phyloP scores from a whole-genome alignment of 495 filamentous ascomycete species.

The Neurospora africana region DNA sequence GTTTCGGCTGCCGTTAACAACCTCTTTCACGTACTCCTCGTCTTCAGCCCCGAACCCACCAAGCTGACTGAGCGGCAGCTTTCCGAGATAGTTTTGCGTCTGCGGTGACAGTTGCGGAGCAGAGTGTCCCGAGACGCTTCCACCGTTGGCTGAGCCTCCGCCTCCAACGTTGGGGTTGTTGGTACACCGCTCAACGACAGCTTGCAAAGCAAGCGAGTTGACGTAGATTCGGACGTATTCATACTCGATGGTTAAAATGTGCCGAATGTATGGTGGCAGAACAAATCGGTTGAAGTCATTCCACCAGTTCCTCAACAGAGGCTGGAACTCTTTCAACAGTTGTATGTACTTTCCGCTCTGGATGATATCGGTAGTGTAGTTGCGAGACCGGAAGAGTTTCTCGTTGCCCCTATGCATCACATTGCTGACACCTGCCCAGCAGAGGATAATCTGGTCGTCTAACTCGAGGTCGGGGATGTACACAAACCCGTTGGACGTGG shows the following conservation, averaged over 20 bases:
- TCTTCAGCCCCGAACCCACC: constrained; percentile 49
- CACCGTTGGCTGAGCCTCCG: constrained; percentile 27
- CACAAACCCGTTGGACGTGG: constrained; percentile 41
- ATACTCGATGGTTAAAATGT: constrained; percentile 82
- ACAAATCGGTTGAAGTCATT: constrained; percentile 59
- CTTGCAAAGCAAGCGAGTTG: constrained; percentile 87
- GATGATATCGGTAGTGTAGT: constrained; percentile 78
- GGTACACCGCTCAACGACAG: constrained; percentile 87
- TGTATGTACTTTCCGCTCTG: constrained; percentile 70
- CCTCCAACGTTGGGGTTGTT: constrained; percentile 44
- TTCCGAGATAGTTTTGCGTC: constrained; percentile 47
- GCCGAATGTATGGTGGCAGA: constrained; percentile 63
- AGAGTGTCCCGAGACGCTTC: constrained; percentile 31
- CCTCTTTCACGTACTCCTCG: constrained; percentile 74
- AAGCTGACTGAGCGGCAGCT: constrained; percentile 43
- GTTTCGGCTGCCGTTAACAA: constrained; percentile 76
- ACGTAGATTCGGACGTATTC: constrained; percentile 85
- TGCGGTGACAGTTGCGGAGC: constrained; percentile 42
- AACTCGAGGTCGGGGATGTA: constrained; percentile 50
- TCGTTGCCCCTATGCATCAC: constrained; percentile 84
- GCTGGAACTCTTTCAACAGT: constrained; percentile 69
- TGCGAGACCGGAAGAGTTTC: constrained; percentile 68
- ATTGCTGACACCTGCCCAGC: constrained; percentile 83
- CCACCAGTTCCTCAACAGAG: constrained; percentile 64
- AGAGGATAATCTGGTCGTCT: constrained; percentile 72